These are phyloP conservation scores for Lolium multiflorum DNA, from an alignment of 176 grass and related monocot species.

Conservation along the genomic window DNA sequence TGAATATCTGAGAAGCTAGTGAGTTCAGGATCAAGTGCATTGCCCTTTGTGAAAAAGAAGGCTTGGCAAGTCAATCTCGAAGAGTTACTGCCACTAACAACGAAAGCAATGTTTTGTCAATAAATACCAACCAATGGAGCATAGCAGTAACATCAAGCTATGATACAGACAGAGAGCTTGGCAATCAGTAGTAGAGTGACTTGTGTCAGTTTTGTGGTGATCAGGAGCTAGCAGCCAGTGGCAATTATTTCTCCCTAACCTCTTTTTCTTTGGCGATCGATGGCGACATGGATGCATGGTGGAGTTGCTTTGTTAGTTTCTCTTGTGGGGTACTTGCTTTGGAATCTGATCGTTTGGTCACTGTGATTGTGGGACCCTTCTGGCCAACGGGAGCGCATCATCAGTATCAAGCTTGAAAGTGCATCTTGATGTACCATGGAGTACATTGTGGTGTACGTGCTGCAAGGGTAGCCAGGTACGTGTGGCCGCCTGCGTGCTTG, in stretches of 20 bases:
- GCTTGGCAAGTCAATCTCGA: not conserved
- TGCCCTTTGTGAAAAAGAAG: not conserved
- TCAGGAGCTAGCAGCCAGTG: not conserved
- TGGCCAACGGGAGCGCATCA: not conserved
- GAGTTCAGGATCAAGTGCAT: not conserved
- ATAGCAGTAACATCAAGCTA: not conserved
- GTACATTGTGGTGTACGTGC: constrained; percentile 15
- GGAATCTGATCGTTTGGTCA: not conserved
- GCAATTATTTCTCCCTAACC: constrained; percentile 6
- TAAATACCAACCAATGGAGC: not conserved
- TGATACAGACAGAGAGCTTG: not conserved
- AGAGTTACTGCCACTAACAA: not conserved
- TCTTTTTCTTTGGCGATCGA: constrained; percentile 22
- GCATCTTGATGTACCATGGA: not conserved
- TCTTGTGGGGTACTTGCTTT: not conserved
- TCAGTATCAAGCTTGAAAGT: constrained; percentile 6
- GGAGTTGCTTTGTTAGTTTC: not conserved
- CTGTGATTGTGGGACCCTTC: not conserved
- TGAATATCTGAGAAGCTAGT: not conserved
- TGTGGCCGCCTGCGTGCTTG: not conserved
- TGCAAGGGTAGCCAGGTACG: not conserved
- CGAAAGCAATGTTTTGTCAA: not conserved
- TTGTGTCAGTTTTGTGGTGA: not conserved
- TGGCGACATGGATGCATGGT: constrained; percentile 6
- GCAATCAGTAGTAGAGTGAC: not conserved